Percentiles rank a stretch among this genome's conserved stretches.
phyloP scores from a whole-genome alignment of 345 rosid genomes.

The Syzygium aqueum region DNA sequence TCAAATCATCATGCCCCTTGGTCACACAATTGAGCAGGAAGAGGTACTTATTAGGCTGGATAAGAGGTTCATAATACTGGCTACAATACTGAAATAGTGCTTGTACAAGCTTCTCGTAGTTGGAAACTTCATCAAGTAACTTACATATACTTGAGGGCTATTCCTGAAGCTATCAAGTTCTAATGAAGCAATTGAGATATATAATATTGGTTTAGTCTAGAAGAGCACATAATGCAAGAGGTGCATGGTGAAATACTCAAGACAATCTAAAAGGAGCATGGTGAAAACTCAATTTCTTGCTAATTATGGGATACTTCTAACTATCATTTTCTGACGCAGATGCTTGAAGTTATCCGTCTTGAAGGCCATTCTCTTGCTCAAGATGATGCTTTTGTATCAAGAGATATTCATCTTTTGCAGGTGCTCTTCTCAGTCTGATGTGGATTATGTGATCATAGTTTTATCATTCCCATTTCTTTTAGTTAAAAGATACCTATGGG shows the following conservation, averaged over 20 bases:
- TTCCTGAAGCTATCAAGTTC: background rate
- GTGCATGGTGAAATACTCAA: background rate
- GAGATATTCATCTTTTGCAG: constrained; percentile 97
- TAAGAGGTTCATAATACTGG: background rate
- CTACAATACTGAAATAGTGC: background rate
- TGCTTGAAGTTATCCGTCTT: constrained; percentile 87
- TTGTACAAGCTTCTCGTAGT: background rate
- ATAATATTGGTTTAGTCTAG: background rate
- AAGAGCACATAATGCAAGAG: background rate
- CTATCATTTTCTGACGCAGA: constrained; percentile 19
- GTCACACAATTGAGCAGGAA: constrained; percentile 94
- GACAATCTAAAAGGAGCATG: background rate
- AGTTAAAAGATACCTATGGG: background rate
- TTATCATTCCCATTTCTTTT: background rate
- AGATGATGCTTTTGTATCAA: constrained; percentile 88
- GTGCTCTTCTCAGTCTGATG: constrained; percentile 15
- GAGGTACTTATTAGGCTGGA: constrained; percentile 40
- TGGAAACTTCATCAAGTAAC: background rate
- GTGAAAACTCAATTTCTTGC: background rate
- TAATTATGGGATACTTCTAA: background rate
- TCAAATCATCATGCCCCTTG: constrained; percentile 95
- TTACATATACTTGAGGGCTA: background rate
- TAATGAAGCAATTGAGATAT: background rate
- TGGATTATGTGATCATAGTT: background rate
- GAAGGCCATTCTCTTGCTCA: constrained; percentile 94